Percentiles rank a stretch among this genome's conserved stretches.
These are phyloP conservation scores for Naganishia vishniacii DNA, from an alignment of 768 basidiomycete species.

Conservation along the genomic window DNA sequence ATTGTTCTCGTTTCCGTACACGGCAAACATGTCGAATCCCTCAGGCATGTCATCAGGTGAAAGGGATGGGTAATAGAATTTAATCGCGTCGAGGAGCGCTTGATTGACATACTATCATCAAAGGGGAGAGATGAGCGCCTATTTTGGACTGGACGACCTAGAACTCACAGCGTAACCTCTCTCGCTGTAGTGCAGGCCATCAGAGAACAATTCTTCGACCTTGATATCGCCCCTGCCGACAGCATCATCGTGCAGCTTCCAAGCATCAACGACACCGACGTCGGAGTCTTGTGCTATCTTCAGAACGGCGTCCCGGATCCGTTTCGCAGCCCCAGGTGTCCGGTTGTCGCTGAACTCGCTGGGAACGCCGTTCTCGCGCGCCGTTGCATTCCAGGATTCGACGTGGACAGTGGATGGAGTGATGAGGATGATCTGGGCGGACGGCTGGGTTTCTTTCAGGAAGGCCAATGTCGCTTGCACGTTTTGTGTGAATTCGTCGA, in stretches of 20 bases:
- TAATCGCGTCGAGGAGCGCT: background rate
- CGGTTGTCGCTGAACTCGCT: background rate
- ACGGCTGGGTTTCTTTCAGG: constrained; percentile 9
- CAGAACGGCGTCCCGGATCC: constrained; percentile 9
- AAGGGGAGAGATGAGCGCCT: background rate
- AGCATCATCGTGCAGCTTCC: constrained; percentile 10
- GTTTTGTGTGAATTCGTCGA: constrained; percentile 10
- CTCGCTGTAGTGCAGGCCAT: constrained; percentile 20
- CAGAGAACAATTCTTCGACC: constrained; percentile 12
- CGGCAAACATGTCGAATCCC: constrained; percentile 9
- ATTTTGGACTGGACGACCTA: too few species aligned
- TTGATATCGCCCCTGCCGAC: background rate
- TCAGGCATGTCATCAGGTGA: constrained; percentile 9
- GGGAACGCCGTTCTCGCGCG: background rate
- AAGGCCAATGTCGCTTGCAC: background rate
- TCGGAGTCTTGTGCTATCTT: background rate
- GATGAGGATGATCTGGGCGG: background rate
- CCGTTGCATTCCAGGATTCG: background rate
- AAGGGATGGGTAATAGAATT: background rate
- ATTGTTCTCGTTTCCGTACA: constrained; percentile 10
- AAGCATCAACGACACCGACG: background rate
- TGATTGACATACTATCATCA: background rate
- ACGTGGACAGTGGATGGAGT: constrained; percentile 1
- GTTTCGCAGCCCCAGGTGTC: background rate
- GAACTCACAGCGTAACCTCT: constrained; percentile 17